Base-by-base conservation (phyloP, 139 green algal species). In the Coelastrella sp. region DNA sequence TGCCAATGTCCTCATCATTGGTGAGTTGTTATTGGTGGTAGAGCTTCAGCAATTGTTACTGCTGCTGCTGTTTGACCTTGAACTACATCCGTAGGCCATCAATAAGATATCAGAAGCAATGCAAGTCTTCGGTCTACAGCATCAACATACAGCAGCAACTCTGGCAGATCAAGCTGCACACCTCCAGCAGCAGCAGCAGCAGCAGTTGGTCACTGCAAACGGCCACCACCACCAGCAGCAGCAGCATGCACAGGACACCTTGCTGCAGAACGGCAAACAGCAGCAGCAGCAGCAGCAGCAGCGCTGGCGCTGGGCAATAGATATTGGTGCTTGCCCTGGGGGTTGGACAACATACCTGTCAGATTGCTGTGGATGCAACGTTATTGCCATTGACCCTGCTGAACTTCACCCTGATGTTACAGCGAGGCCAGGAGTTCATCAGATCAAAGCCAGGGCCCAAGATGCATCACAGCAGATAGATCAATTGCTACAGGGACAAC, bases 381-480 rank as follows among this genome's bases (percentile, higher is more conserved):
- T 88, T 2, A 50, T 84, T 5, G 63, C 84, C 1, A 72, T 88
- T 19, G 84, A 88, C 63, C 84, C 84, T 43, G 84, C 74, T 5
- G 34, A 66, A 50, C 48, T 88, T 35, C 59, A 83, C 35, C 84
- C 84, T 4, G 74, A 32, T 34, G 84, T 84, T 13, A 50, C 37
- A 17, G 45, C 74, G 7, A 41, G 73, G 38, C 84, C 84, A 23
- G 41, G 63, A 43, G 45, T 88, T 35, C 34, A 50, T 25, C 74
- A 84, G 34, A 60, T 88, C 43, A 67, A 63, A 35, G 53, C 15
- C 11, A 68, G 40, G 37, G 68, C 48, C n/a, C 62, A 84, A 15
- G 48, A 62, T 35, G 84, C 59, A 1, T 63, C 37, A 9, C 3
- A 60, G 45, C 50, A 80, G 15, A 53, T 88, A 38, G 74, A 67